Evolutionary conservation across 1,284 basidiomycete genomes (phyloP).

Genomic region (Acaromyces ingoldii): DNA sequence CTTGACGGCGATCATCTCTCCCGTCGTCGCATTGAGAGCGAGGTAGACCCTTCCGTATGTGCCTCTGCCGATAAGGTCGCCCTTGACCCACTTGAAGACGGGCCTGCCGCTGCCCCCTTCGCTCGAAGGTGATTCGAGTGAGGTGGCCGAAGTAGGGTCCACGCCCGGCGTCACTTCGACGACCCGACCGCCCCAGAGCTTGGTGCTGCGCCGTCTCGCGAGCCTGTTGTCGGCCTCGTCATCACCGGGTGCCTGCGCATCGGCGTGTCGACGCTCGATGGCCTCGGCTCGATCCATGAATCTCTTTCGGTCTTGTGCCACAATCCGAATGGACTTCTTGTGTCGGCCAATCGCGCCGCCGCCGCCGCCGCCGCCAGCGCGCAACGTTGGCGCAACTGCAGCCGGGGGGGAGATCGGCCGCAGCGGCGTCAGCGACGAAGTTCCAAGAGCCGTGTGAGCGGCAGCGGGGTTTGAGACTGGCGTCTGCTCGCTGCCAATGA

Average conservation of each 20-base stretch:
- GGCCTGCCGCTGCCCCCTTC: conserved; percentile 30
- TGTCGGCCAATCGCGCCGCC: conserved; percentile 34
- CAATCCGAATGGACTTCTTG: conserved; percentile 87
- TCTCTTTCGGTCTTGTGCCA: conserved; percentile 63
- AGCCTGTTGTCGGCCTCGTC: conserved; percentile 54
- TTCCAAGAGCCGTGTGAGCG: no score
- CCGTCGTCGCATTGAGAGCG: conserved; percentile 93
- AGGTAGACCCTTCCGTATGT: conserved; percentile 95
- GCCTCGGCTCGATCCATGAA: conserved; percentile 38
- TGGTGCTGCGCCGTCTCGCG: conserved; percentile 77
- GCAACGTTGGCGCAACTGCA: conserved; percentile 6
- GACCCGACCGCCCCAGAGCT: conserved; percentile 87
- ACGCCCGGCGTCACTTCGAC: conserved; percentile 81
- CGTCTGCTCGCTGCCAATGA: conserved; percentile 30
- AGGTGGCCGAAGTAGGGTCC: conserved; percentile 43
- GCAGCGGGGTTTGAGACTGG: conserved; percentile 7
- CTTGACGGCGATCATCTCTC: conserved; percentile 99
- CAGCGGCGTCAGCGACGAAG: neutral
- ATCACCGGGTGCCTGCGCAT: no score
- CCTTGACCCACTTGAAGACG: conserved; percentile 97
- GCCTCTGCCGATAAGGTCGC: conserved; percentile 92
- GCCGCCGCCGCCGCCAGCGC: neutral
- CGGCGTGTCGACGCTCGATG: conserved; percentile 56
- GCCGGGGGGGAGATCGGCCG: neutral
- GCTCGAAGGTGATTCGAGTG: conserved; percentile 43